Percentiles rank a stretch among this genome's conserved stretches.
Conservation (phyloP, 495 filamentous ascomycete species). For the Bacidia gigantensis region DNA sequence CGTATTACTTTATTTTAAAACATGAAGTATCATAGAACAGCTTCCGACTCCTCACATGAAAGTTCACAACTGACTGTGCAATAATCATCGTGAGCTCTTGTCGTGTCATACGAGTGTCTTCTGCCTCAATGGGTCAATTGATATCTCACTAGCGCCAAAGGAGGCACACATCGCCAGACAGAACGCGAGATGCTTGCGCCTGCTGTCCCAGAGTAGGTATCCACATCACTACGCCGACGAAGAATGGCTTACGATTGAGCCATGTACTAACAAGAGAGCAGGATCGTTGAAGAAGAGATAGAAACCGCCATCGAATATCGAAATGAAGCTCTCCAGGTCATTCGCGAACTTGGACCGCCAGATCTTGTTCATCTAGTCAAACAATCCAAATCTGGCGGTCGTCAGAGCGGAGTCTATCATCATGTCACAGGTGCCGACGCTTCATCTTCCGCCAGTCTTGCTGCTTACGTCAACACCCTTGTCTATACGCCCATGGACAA, state of each 20-base stretch:
- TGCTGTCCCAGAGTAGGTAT: slow-evolving; percentile 73
- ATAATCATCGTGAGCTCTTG: too few species aligned
- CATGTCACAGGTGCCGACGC: slow-evolving; percentile 97
- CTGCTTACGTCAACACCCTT: slow-evolving; percentile 95
- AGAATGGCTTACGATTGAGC: background rate
- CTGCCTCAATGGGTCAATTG: background rate
- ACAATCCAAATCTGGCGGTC: slow-evolving; percentile 47
- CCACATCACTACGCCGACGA: slow-evolving; percentile 11
- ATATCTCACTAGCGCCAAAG: background rate
- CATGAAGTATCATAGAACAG: too few species aligned
- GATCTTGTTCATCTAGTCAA: slow-evolving; percentile 93
- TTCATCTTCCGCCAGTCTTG: slow-evolving; percentile 89
- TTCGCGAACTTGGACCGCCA: slow-evolving; percentile 88
- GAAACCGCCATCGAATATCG: slow-evolving; percentile 80
- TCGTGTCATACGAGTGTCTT: background rate
- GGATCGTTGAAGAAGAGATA: slow-evolving; percentile 81
- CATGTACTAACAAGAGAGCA: slow-evolving; percentile 27
- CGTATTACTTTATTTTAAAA: too few species aligned
- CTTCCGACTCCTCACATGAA: too few species aligned
- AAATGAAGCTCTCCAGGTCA: slow-evolving; percentile 65
- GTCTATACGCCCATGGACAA: slow-evolving; percentile 80
- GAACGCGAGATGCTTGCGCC: slow-evolving; percentile 63
- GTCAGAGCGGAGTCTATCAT: slow-evolving; percentile 27
- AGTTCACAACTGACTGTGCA: too few species aligned
- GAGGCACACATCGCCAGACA: background rate